Conservation (phyloP, 2,329 filamentous ascomycete genomes). For the Phaeosphaeria sp. region DNA sequence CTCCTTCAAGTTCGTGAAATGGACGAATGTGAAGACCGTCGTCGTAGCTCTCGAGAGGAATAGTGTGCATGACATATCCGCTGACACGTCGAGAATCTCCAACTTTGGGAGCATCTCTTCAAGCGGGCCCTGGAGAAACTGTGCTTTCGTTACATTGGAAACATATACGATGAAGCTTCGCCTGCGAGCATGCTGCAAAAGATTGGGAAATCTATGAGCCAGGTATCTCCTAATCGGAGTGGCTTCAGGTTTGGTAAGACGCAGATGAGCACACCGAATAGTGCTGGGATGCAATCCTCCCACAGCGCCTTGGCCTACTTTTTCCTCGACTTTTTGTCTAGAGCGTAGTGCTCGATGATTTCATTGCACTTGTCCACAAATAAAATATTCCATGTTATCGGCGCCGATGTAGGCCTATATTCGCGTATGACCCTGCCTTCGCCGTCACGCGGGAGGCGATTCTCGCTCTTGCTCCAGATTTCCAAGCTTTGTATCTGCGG, state of each 20-base stretch:
- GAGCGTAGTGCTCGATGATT: constrained; percentile 4
- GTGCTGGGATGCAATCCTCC: constrained; percentile 11
- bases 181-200: constrained; percentile 6
- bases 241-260: constrained; percentile 15
- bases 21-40: constrained; percentile 11
- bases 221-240: constrained; percentile 12
- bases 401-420: not conserved
- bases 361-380: constrained; percentile 6
- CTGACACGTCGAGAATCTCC: constrained; percentile 15
- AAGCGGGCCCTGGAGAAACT: not conserved
- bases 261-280: constrained; percentile 16
- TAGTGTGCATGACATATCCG: constrained; percentile 10
- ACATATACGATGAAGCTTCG: not conserved
- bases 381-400: not conserved
- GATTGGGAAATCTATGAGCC: constrained; percentile 26
- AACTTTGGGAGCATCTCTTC: not conserved
- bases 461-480: constrained; percentile 18
- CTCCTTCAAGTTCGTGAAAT: constrained; percentile 13
- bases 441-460: not conserved
- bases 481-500: constrained; percentile 17
- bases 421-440: not conserved
- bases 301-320: constrained; percentile 7
- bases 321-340: not conserved
- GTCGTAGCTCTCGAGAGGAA: not conserved
- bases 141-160: not conserved